A percentile compares a stretch with the other conserved stretches of the same genome.
Conservation (phyloP, 106 monocot genomes). For the Dendrobium chrysotoxum region DNA sequence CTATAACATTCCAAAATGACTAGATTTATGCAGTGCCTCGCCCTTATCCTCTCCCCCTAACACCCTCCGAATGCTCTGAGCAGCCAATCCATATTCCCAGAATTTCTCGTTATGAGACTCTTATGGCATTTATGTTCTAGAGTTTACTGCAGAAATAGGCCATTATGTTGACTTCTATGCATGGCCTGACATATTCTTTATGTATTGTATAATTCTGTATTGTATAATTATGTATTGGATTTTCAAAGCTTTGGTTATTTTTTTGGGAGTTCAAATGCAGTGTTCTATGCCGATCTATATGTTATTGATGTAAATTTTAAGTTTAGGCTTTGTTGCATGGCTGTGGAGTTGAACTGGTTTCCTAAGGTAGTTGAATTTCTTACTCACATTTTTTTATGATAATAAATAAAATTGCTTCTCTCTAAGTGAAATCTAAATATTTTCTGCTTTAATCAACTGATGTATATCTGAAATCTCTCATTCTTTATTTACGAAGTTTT, state of each 20-base stretch:
- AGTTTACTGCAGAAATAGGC: background rate
- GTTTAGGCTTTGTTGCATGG: background rate
- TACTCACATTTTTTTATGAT: background rate
- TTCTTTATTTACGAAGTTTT: background rate
- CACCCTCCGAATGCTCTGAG: background rate
- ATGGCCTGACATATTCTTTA: background rate
- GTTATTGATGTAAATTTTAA: background rate
- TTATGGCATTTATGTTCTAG: background rate
- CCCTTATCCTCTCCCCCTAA: background rate
- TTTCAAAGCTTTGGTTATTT: background rate
- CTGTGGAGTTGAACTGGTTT: background rate
- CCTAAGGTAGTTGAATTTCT: background rate
- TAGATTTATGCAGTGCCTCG: background rate
- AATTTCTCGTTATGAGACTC: background rate
- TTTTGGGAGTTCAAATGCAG: background rate
- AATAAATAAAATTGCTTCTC: background rate
- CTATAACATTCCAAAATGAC: background rate
- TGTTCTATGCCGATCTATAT: background rate
- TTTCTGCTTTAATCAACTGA: background rate
- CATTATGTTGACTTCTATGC: background rate
- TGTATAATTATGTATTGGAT: background rate
- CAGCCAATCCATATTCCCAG: background rate
- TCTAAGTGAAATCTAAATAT: background rate
- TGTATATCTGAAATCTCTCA: background rate
- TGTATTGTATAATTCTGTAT: background rate